phyloP scores from a whole-genome alignment of 495 filamentous ascomycete species.

The Hypoxylon lienhwacheense region DNA sequence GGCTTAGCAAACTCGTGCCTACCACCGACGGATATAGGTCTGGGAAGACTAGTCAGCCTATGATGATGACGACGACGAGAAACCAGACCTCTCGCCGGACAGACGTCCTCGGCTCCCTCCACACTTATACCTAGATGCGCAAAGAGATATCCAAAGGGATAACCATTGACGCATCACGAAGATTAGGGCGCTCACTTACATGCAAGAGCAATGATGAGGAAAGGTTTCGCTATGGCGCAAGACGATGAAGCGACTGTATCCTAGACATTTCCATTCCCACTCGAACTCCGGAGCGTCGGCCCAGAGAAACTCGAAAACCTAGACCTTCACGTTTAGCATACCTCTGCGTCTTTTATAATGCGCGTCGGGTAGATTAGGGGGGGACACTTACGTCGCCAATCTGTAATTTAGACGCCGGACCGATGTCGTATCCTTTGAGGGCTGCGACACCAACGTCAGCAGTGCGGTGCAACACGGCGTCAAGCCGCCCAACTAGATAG shows the following conservation, averaged over 20 bases:
- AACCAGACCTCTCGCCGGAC: constrained; percentile 14
- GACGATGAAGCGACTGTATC: constrained; percentile 40
- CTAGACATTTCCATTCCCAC: constrained; percentile 43
- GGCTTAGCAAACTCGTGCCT: constrained; percentile 42
- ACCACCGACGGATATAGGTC: constrained; percentile 39
- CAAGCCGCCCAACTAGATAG: neutral
- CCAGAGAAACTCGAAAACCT: constrained; percentile 44
- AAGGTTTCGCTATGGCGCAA: constrained; percentile 40
- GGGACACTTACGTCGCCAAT: constrained; percentile 39
- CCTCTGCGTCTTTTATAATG: neutral
- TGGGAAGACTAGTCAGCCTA: constrained; percentile 26
- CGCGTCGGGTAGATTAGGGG: neutral
- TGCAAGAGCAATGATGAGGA: constrained; percentile 40
- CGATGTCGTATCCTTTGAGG: constrained; percentile 41
- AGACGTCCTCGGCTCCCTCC: constrained; percentile 7
- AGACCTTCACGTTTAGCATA: constrained; percentile 11
- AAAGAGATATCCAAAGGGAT: constrained; percentile 13
- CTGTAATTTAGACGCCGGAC: constrained; percentile 40
- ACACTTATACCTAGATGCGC: constrained; percentile 7
- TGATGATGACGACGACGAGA: constrained; percentile 6
- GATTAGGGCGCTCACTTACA: constrained; percentile 32
- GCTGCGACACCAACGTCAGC: constrained; percentile 27
- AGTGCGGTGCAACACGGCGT: neutral
- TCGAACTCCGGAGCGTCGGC: constrained; percentile 39
- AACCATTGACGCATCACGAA: neutral